Conservation (phyloP, 2,329 filamentous ascomycete species). For the Botrytis pseudocinerea region DNA sequence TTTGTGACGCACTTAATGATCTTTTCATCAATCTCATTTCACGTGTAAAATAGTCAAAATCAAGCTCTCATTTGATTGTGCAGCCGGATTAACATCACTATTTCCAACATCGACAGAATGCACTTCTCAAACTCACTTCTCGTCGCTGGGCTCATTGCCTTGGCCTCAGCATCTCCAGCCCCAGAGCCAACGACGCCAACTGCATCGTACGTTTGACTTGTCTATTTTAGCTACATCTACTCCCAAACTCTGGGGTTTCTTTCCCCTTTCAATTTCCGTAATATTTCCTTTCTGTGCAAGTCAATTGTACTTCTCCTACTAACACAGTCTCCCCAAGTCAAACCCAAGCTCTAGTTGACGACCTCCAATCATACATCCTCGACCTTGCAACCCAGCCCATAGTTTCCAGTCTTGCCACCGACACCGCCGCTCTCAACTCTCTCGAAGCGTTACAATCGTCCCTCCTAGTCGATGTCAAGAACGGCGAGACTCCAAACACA, state of each 20-base stretch:
- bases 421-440: slow-evolving; percentile 19
- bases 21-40: not conserved
- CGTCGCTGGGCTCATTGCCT: slow-evolving; percentile 18
- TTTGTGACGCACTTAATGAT: not conserved
- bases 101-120: slow-evolving; percentile 3
- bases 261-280: not conserved
- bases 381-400: slow-evolving; percentile 23
- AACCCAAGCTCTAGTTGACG: slow-evolving; percentile 17
- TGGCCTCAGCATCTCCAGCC: slow-evolving; percentile 21
- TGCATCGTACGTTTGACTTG: slow-evolving; percentile 19
- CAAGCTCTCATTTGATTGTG: not conserved
- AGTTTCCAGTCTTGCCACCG: slow-evolving; percentile 21
- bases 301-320: not conserved
- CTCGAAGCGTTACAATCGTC: slow-evolving; percentile 15
- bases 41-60: not conserved
- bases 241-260: too few species aligned
- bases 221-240: not conserved
- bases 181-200: slow-evolving; percentile 14
- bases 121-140: slow-evolving; percentile 12
- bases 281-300: not conserved
- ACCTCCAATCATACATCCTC: slow-evolving; percentile 17
- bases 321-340: slow-evolving; percentile 16
- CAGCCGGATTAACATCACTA: not conserved
- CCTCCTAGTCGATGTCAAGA: slow-evolving; percentile 2
- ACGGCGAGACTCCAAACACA: slow-evolving; percentile 6